Evolutionary conservation across 805 yeast species (phyloP).

Genomic region (Saccharomycopsis synnaedendra): DNA sequence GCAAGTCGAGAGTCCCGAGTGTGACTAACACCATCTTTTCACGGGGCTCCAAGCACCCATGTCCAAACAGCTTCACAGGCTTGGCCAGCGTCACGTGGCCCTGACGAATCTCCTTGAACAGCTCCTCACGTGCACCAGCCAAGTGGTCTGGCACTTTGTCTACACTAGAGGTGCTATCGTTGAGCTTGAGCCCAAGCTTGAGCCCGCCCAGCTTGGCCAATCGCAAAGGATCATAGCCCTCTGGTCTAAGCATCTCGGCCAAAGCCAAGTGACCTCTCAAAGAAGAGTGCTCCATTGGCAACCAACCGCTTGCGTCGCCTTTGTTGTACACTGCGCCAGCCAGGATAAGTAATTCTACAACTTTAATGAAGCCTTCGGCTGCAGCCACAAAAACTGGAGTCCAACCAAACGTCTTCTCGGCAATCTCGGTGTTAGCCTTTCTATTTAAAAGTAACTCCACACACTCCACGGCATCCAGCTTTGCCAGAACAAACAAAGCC

Average conservation of each 20-base stretch:
- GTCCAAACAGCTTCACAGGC: constrained; percentile 80
- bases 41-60: constrained; percentile 48
- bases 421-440: constrained; percentile 65
- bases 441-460: constrained; percentile 42
- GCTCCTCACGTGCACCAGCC: background rate
- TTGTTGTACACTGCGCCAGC: constrained; percentile 42
- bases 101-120: constrained; percentile 14
- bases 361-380: constrained; percentile 59
- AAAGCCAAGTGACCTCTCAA: constrained; percentile 75
- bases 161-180: constrained; percentile 17
- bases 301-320: constrained; percentile 86
- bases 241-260: constrained; percentile 49
- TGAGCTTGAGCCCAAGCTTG: background rate
- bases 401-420: constrained; percentile 82
- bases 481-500: constrained; percentile 71
- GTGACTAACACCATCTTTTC: constrained; percentile 73
- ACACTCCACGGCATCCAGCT: constrained; percentile 41
- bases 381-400: constrained; percentile 88
- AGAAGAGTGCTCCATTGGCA: constrained; percentile 94
- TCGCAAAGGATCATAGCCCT: constrained; percentile 26
- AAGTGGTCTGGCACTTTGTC: constrained; percentile 17
- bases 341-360: constrained; percentile 43
- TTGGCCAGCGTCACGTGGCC: constrained; percentile 16
- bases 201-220: constrained; percentile 3
- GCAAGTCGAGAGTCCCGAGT: constrained; percentile 73